A percentile compares a stretch with the other conserved stretches of the same genome.
Evolutionary conservation across 768 basidiomycete species (phyloP).

Genomic region (Ephemerocybe angulata): DNA sequence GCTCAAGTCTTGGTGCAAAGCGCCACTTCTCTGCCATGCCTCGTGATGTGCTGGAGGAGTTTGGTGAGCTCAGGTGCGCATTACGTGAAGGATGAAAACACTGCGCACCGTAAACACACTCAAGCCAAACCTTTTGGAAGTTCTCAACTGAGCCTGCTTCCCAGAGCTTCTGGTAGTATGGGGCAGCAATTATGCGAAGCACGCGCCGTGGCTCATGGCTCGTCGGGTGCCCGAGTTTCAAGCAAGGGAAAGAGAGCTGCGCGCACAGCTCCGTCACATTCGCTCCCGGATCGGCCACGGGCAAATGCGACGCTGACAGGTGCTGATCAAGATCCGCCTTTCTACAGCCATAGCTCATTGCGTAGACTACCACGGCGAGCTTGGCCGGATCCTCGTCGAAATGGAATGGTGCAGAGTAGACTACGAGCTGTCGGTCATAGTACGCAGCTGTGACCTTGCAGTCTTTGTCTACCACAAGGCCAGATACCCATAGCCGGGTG

Average conservation of each 20-base stretch:
- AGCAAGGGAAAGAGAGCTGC: not conserved
- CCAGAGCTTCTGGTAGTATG: conserved; percentile 20
- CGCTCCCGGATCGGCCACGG: not conserved
- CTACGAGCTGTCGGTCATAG: conserved; percentile 22
- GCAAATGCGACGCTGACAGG: conserved; percentile 6
- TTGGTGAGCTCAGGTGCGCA: too few relatives aligned
- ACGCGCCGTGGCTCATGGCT: conserved; percentile 14
- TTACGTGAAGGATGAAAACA: not conserved
- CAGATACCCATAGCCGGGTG: conserved; percentile 17
- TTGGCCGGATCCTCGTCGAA: conserved; percentile 12
- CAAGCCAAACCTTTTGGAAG: conserved; percentile 25
- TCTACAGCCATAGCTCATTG: conserved; percentile 9
- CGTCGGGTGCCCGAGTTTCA: not conserved
- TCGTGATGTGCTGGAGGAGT: conserved; percentile 21
- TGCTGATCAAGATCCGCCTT: conserved; percentile 17
- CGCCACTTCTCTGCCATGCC: conserved; percentile 14
- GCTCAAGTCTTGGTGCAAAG: conserved; percentile 32
- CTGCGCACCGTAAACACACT: conserved; percentile 29
- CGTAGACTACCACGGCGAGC: conserved; percentile 21
- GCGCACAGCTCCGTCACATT: not conserved
- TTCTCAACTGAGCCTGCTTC: conserved; percentile 17
- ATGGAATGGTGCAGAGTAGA: conserved; percentile 18
- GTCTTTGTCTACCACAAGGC: conserved; percentile 20
- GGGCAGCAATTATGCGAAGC: conserved; percentile 17
- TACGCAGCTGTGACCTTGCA: conserved; percentile 21